Evolutionary conservation across 1,139 yeast genomes (phyloP).

Genomic region (Zygosaccharomyces pseudobailii): DNA sequence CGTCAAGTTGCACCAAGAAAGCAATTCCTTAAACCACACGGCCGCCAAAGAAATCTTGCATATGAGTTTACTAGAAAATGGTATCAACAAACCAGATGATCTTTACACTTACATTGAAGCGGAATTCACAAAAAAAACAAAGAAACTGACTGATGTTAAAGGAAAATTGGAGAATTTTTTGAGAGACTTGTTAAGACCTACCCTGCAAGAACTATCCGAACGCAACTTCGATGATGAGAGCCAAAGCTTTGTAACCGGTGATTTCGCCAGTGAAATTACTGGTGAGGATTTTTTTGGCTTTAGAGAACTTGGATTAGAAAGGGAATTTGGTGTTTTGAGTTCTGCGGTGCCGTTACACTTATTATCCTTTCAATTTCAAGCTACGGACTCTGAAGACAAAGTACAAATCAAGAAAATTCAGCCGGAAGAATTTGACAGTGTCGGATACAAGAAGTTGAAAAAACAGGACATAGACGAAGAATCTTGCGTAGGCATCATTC

Average conservation of each 20-base stretch:
- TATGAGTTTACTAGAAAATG: conserved; percentile 73
- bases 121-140: conserved; percentile 63
- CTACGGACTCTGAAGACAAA: conserved; percentile 48
- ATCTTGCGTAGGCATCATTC: conserved; percentile 42
- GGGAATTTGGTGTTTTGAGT: conserved; percentile 83
- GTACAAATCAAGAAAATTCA: conserved; percentile 49
- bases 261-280: conserved; percentile 74
- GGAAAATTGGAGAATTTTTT: conserved; percentile 66
- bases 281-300: conserved; percentile 98
- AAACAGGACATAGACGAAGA: conserved; percentile 54
- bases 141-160: conserved; percentile 65
- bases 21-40: conserved; percentile 46
- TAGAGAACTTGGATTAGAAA: conserved; percentile 86
- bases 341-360: conserved; percentile 86
- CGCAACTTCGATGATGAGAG: conserved; percentile 81
- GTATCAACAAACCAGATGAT: conserved; percentile 74
- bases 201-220: conserved; percentile 69
- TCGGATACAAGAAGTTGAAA: conserved; percentile 44
- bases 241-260: conserved; percentile 92
- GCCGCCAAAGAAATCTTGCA: conserved; percentile 48
- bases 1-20: conserved; percentile 65
- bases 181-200: conserved; percentile 79
- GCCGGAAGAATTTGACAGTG: conserved; percentile 58
- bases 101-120: conserved; percentile 72
- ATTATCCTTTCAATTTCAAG: conserved; percentile 60